phyloP scores from a whole-genome alignment of 768 basidiomycete species.

The Exidia glandulosa region DNA sequence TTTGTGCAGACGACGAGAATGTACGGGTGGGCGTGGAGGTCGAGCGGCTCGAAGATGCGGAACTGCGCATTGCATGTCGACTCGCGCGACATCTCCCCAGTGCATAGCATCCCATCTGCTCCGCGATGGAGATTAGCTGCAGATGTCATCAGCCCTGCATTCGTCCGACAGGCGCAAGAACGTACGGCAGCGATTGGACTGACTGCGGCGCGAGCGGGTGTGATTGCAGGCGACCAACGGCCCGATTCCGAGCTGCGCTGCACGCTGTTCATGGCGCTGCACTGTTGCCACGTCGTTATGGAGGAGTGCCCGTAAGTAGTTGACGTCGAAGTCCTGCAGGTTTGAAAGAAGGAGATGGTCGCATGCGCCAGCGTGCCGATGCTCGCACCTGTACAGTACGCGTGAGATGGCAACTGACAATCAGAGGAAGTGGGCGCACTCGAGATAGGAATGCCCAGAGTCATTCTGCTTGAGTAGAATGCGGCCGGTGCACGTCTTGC shows the following conservation, averaged over 20 bases:
- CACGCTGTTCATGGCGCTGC: background rate
- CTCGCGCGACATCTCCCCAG: conserved; percentile 1
- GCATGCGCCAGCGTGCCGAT: background rate
- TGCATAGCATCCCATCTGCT: conserved; percentile 8
- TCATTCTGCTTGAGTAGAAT: background rate
- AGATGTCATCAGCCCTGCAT: background rate
- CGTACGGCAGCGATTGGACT: conserved; percentile 11
- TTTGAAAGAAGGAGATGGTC: conserved; percentile 14
- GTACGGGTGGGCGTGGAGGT: conserved; percentile 4
- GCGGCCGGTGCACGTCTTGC: background rate
- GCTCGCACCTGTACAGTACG: conserved; percentile 3
- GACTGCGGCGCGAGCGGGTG: conserved; percentile 4
- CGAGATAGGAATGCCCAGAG: background rate
- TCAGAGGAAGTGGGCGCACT: background rate
- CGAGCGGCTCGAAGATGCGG: conserved; percentile 4
- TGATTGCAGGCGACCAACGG: conserved; percentile 13
- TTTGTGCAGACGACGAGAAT: conserved; percentile 7
- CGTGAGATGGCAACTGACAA: background rate
- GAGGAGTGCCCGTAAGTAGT: conserved; percentile 15
- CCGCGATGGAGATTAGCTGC: conserved; percentile 13
- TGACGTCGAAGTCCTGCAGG: conserved; percentile 12
- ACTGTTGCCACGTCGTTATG: background rate
- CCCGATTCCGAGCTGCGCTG: conserved; percentile 9
- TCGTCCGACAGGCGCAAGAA: conserved; percentile 1
- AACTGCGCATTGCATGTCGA: background rate